phyloP scores from a whole-genome alignment of 768 basidiomycete genomes.

The Mycena maculata region DNA sequence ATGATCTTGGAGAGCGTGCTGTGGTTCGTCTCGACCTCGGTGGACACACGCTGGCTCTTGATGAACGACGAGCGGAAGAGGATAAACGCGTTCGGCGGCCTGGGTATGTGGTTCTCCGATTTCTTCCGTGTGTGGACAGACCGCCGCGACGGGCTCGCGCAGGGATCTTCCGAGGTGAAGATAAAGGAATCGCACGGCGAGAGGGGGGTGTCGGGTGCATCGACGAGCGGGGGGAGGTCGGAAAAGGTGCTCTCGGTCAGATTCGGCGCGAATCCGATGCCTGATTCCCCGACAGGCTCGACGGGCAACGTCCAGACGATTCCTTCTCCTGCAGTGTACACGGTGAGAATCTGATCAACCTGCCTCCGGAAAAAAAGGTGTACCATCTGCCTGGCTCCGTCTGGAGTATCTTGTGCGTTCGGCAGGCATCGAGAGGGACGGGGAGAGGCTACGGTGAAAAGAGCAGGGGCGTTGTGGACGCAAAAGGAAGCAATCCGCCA shows the following conservation, averaged over 20 bases:
- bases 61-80: constrained; percentile 72
- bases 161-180: constrained; percentile 54
- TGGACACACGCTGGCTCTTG: constrained; percentile 67
- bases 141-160: constrained; percentile 40
- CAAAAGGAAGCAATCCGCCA: constrained; percentile 20
- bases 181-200: constrained; percentile 50
- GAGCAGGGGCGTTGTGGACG: constrained; percentile 26
- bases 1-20: constrained; percentile 73
- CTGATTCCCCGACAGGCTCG: constrained; percentile 44
- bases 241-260: constrained; percentile 65
- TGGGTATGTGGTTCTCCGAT: constrained; percentile 67
- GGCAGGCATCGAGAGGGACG: constrained; percentile 47
- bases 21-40: constrained; percentile 70
- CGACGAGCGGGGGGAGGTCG: constrained; percentile 47
- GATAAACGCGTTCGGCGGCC: constrained; percentile 73
- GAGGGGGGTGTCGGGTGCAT: constrained; percentile 33
- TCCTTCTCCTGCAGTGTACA: constrained; percentile 45
- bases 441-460: constrained; percentile 33
- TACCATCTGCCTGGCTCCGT: constrained; percentile 47
- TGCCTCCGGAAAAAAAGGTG: not conserved
- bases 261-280: constrained; percentile 65
- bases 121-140: constrained; percentile 62
- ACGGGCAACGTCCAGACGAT: constrained; percentile 56
- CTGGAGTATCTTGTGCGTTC: constrained; percentile 49
- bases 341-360: not conserved